These are phyloP conservation scores for Lantana camara DNA, from an alignment of 257 asterid species.

Conservation along the genomic window DNA sequence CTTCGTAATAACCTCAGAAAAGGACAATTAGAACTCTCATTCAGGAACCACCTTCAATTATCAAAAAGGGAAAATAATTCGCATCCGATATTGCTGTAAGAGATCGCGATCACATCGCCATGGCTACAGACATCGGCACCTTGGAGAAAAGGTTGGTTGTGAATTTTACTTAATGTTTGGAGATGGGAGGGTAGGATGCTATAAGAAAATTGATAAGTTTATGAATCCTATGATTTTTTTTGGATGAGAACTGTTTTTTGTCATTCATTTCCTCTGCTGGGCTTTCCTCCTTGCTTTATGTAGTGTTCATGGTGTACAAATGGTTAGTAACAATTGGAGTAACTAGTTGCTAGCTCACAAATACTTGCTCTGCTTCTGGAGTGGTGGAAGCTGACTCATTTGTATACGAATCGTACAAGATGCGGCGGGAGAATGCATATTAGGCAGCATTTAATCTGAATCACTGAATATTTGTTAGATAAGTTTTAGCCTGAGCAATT, in stretches of 20 bases:
- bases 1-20: no score
- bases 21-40: no score
- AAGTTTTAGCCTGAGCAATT: not conserved
- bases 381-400: not conserved
- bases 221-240: not conserved
- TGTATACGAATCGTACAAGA: not conserved
- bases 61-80: no score
- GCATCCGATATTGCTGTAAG: conserved; percentile 3
- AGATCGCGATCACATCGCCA: conserved; percentile 29
- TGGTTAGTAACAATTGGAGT: not conserved
- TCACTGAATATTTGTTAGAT: not conserved
- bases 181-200: not conserved
- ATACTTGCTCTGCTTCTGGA: not conserved
- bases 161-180: conserved; percentile 10
- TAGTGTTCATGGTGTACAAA: conserved; percentile 1
- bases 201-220: not conserved
- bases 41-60: no score
- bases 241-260: not conserved
- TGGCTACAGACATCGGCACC: conserved; percentile 63
- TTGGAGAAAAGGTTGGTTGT: conserved; percentile 58
- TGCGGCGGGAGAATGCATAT: not conserved
- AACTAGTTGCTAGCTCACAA: conserved; percentile 7
- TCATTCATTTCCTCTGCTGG: not conserved
- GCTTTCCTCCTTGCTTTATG: not conserved
- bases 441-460: not conserved